Percentiles rank a stretch among this genome's conserved stretches.
These are phyloP conservation scores for Funneliformis caledonium DNA, from an alignment of 371 early-diverging fungal species.

Conservation along the genomic window DNA sequence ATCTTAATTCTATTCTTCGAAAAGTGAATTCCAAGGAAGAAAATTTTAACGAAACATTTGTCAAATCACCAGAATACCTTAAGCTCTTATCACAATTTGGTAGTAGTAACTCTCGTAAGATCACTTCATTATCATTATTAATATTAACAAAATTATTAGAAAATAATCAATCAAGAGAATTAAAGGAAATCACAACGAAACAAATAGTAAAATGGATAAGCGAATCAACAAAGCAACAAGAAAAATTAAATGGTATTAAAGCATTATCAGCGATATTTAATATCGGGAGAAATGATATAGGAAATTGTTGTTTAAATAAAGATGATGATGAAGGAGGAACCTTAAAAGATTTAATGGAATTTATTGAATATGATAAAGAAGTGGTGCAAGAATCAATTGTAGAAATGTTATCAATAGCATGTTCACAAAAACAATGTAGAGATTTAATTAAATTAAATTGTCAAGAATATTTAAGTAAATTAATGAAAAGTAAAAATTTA, in stretches of 20 bases:
- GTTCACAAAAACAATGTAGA: constrained; percentile 67
- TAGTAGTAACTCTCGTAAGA: not conserved
- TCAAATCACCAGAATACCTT: not conserved
- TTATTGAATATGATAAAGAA: constrained; percentile 68
- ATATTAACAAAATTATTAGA: constrained; percentile 38
- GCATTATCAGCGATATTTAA: constrained; percentile 68
- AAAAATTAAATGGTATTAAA: constrained; percentile 17
- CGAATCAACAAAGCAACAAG: constrained; percentile 36
- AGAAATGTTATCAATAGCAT: constrained; percentile 69
- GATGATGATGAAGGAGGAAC: constrained; percentile 51
- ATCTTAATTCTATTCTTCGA: not conserved
- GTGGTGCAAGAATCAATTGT: constrained; percentile 65
- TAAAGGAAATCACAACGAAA: not conserved
- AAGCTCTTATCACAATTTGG: not conserved
- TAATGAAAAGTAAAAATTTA: constrained; percentile 54
- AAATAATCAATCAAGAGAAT: constrained; percentile 1
- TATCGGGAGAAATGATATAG: constrained; percentile 61
- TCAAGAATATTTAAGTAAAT: constrained; percentile 58
- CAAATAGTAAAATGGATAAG: constrained; percentile 29
- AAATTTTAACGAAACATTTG: not conserved
- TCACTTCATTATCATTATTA: constrained; percentile 28
- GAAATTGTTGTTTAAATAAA: constrained; percentile 63
- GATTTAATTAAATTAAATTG: constrained; percentile 60
- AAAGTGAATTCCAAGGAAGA: not conserved
- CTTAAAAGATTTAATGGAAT: constrained; percentile 72